Evolutionary conservation across 257 asterid genomes (phyloP).

Genomic region (Penstemon barbatus): DNA sequence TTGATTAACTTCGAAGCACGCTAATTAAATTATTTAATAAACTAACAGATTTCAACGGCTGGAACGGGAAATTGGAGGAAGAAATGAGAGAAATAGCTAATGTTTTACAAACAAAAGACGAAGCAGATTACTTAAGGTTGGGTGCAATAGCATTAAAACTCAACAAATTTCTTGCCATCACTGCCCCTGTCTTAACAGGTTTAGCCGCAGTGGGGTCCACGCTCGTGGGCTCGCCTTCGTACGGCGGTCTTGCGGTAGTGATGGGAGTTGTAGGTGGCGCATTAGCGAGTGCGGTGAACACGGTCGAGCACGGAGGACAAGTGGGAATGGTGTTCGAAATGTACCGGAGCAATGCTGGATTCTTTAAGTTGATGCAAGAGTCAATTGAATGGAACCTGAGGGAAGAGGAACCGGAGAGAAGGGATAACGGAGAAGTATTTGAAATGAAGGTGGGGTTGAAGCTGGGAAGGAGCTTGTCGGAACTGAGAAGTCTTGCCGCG

Average conservation of each 20-base stretch:
- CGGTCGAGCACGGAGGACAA: slow-evolving; percentile 73
- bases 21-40: too few species aligned
- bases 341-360: slow-evolving; percentile 79
- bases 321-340: slow-evolving; percentile 89
- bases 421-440: slow-evolving; percentile 71
- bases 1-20: too few species aligned
- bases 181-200: slow-evolving; percentile 63
- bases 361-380: slow-evolving; percentile 62
- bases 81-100: slow-evolving; percentile 54
- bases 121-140: slow-evolving; percentile 52
- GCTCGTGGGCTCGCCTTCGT: slow-evolving; percentile 33
- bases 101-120: slow-evolving; percentile 41
- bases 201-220: slow-evolving; percentile 60
- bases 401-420: slow-evolving; percentile 43
- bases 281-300: slow-evolving; percentile 61
- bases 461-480: slow-evolving; percentile 71
- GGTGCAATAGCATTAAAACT: slow-evolving; percentile 55
- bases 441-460: slow-evolving; percentile 67
- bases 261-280: slow-evolving; percentile 62
- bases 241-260: slow-evolving; percentile 37
- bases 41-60: slow-evolving; percentile 36
- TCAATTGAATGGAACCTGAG: slow-evolving; percentile 50
- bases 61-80: slow-evolving; percentile 52
- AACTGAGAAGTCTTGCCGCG: slow-evolving; percentile 51
- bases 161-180: slow-evolving; percentile 44